Evolutionary conservation across 805 yeast species (phyloP), one percentile per base, ranked within the genome.

Genomic region (Yarrowia sp.): DNA sequence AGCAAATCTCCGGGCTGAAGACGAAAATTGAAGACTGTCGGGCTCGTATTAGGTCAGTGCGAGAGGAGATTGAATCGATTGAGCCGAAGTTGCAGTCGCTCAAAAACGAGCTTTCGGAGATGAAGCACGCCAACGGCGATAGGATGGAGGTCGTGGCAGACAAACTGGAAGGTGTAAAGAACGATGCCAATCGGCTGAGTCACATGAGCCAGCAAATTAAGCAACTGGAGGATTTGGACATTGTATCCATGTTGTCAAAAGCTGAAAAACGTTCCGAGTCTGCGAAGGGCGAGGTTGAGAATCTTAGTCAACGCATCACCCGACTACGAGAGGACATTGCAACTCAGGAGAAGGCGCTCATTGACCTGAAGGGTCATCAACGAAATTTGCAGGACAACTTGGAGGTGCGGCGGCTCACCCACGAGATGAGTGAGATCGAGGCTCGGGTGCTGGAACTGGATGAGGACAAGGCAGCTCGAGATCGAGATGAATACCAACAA

Each of bases 331-430:
- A 47, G 30, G 46, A 46, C 3, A 73, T 83, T 5, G 75, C 75
- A 43, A 74, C 70, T 10, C 76, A 77, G 38, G 86, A 81, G 66
- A 79, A 76, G 63, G 81, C 78, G 58, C 72, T 87, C 1, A 79
- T 78, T n/a, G 89, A 90, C 70, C 83, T 90, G 1, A 82, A 83
- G 39, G 84, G 83, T 65, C 84, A 86, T 61, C 87, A 88, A 71
- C 84, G 91, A 38, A 86, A 86, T 68, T 78, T 91, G 9, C 79
- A 85, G 42, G 87, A 88, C 52, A 91, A 89, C 70, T 72, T 91
- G 40, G 91, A 88, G 69, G 79, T 87, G 14, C 76, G 88, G 13
- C 78, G 79, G 7, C 73, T 86, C 36, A 77, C 79, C 19, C 67
- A 56, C 0, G 84, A 86, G 66, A 71, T 84, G 0, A 73, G 71